Evolutionary conservation across 2,329 filamentous ascomycete genomes (phyloP).

Genomic region (Ophioceras dolichostomum): DNA sequence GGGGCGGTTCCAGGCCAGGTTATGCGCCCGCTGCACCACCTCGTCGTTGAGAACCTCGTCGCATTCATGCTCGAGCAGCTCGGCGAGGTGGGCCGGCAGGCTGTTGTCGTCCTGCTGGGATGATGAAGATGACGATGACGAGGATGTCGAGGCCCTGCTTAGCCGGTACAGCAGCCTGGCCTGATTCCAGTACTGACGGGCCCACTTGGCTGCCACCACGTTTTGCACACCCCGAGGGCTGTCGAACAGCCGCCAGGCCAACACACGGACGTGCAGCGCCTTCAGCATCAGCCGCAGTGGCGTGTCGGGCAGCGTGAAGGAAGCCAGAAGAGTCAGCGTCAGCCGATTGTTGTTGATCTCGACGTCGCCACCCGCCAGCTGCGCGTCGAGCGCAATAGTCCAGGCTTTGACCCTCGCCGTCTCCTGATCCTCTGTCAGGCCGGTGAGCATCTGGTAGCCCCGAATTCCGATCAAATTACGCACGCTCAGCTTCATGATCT

Average conservation of each 20-base stretch:
- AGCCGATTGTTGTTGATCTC: constrained; percentile 83
- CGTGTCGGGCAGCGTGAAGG: constrained; percentile 73
- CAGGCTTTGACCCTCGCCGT: constrained; percentile 79
- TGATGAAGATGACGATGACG: background rate
- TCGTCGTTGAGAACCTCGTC: constrained; percentile 68
- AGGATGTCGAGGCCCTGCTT: constrained; percentile 3
- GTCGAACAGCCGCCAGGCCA: constrained; percentile 67
- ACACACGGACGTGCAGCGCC: constrained; percentile 78
- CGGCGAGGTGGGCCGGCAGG: constrained; percentile 64
- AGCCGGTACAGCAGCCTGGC: constrained; percentile 51
- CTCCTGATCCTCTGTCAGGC: constrained; percentile 75
- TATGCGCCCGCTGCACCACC: constrained; percentile 77
- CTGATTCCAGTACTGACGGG: constrained; percentile 68
- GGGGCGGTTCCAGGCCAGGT: constrained; percentile 75
- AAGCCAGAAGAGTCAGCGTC: constrained; percentile 76
- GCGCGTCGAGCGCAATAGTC: constrained; percentile 86
- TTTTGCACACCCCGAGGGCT: constrained; percentile 57
- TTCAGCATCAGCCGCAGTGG: constrained; percentile 81
- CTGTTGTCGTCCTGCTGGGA: constrained; percentile 36
- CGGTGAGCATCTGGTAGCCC: constrained; percentile 67
- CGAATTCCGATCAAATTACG: constrained; percentile 67
- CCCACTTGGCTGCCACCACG: constrained; percentile 58
- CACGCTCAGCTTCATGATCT: constrained; percentile 70
- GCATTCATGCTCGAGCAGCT: constrained; percentile 66
- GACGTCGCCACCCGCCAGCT: constrained; percentile 79